Conservation (phyloP, 805 yeast genomes). For the Kuraishia floccosa region DNA sequence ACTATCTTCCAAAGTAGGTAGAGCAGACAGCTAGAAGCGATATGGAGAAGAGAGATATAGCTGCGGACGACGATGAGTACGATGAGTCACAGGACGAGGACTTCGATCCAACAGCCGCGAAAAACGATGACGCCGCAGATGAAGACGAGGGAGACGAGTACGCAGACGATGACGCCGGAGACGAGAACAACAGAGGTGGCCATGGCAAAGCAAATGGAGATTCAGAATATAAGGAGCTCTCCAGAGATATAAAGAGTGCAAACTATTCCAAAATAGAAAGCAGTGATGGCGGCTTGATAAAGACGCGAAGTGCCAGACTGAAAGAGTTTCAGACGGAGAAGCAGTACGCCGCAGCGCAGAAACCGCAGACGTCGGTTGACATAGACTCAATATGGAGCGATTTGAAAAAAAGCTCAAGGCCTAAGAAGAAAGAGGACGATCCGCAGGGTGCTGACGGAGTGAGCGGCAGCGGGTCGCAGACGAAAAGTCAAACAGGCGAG, state of each 20-base stretch:
- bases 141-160: slow-evolving; percentile 13
- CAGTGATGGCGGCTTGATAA: slow-evolving; percentile 49
- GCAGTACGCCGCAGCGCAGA: slow-evolving; percentile 8
- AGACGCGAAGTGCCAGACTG: slow-evolving; percentile 55
- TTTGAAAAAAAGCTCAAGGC: slow-evolving; percentile 21
- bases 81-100: slow-evolving; percentile 50
- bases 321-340: slow-evolving; percentile 22
- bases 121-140: slow-evolving; percentile 6
- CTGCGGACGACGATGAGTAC: slow-evolving; percentile 29
- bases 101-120: slow-evolving; percentile 26
- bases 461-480: background rate
- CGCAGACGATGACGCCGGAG: slow-evolving; percentile 5
- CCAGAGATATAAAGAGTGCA: slow-evolving; percentile 12
- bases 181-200: slow-evolving; percentile 10
- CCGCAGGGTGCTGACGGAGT: background rate
- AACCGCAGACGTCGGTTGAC: slow-evolving; percentile 21
- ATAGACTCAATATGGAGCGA: slow-evolving; percentile 45
- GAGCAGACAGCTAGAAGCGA: too few relatives aligned
- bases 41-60: too few relatives aligned
- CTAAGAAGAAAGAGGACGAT: background rate
- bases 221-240: slow-evolving; percentile 17
- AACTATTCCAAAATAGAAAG: slow-evolving; percentile 46
- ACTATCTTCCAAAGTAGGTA: too few relatives aligned
- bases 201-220: slow-evolving; percentile 19
- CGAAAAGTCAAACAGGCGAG: slow-evolving; percentile 10